Evolutionary conservation across 2,329 filamentous ascomycete species (phyloP).

Genomic region (Ophiocordyceps camponoti-saundersi): DNA sequence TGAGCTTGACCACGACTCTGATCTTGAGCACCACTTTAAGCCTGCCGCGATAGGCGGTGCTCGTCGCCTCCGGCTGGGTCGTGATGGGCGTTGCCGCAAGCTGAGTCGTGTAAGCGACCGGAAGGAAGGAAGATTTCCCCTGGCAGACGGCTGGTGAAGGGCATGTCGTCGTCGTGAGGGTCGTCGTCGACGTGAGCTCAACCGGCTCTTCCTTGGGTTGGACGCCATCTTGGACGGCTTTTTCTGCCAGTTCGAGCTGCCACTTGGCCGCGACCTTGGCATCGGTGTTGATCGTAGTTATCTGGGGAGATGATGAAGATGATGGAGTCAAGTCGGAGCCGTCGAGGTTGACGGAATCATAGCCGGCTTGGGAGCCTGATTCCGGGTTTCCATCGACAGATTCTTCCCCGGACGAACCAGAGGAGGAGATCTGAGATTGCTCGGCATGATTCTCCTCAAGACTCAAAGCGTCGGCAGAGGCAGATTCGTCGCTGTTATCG

Average conservation of each 20-base stretch:
- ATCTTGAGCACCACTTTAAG: neutral
- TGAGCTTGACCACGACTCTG: neutral
- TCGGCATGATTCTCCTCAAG: too few relatives aligned
- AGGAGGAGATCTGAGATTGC: too few relatives aligned
- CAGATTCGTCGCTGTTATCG: neutral
- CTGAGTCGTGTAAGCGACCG: neutral
- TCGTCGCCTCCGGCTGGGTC: neutral
- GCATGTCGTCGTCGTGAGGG: neutral
- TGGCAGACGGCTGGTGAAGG: neutral
- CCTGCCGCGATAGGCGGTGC: neutral
- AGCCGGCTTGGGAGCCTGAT: too few relatives aligned
- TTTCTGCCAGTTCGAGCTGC: neutral
- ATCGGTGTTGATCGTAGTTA: neutral
- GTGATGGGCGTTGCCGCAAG: neutral
- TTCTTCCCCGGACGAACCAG: too few relatives aligned
- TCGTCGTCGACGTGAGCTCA: neutral
- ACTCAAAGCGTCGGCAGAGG: too few relatives aligned
- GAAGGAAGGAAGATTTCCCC: neutral
- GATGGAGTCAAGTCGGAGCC: neutral
- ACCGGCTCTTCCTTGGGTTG: neutral
- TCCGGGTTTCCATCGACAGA: too few relatives aligned
- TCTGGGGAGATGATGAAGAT: neutral
- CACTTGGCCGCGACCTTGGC: neutral
- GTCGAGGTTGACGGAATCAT: neutral
- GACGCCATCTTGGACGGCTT: neutral